Percentiles rank a stretch among this genome's conserved stretches.
Conservation (phyloP, 2,329 filamentous ascomycete genomes). For the Xylaria sp. region DNA sequence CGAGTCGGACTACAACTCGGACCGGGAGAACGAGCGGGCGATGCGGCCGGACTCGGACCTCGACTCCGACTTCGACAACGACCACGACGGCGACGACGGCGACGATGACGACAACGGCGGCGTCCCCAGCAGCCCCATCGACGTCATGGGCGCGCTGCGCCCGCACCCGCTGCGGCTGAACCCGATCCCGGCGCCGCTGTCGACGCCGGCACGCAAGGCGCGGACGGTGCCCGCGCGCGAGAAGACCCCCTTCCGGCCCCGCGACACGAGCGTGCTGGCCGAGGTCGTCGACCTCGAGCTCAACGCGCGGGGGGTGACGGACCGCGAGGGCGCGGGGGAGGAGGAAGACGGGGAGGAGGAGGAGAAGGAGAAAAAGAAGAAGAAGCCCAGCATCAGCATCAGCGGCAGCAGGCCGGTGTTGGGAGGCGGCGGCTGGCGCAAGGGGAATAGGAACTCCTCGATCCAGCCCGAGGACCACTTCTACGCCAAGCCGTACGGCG, state of each 20-base stretch:
- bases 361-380: slow-evolving; percentile 27
- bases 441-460: slow-evolving; percentile 44
- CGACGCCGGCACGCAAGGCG: slow-evolving; percentile 7
- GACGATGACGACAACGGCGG: slow-evolving; percentile 42
- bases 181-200: slow-evolving; percentile 39
- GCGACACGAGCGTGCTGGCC: slow-evolving; percentile 18
- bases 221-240: slow-evolving; percentile 9
- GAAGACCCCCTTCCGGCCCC: slow-evolving; percentile 38
- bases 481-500: slow-evolving; percentile 62
- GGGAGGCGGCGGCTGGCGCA: slow-evolving; percentile 5
- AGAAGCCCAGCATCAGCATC: slow-evolving; percentile 8
- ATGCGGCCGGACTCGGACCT: slow-evolving; percentile 25
- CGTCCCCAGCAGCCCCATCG: slow-evolving; percentile 30
- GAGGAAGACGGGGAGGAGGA: slow-evolving; percentile 19
- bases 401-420: slow-evolving; percentile 1
- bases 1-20: slow-evolving; percentile 24
- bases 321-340: slow-evolving; percentile 38
- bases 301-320: slow-evolving; percentile 54
- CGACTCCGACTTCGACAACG: slow-evolving; percentile 41
- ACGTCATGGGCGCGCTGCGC: slow-evolving; percentile 34
- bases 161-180: slow-evolving; percentile 60
- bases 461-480: slow-evolving; percentile 55
- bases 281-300: slow-evolving; percentile 50
- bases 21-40: slow-evolving; percentile 29
- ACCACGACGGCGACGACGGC: slow-evolving; percentile 40